These are phyloP conservation scores for Jamesozyma gamospora DNA, from an alignment of 805 yeast genomes.

Conservation along the genomic window DNA sequence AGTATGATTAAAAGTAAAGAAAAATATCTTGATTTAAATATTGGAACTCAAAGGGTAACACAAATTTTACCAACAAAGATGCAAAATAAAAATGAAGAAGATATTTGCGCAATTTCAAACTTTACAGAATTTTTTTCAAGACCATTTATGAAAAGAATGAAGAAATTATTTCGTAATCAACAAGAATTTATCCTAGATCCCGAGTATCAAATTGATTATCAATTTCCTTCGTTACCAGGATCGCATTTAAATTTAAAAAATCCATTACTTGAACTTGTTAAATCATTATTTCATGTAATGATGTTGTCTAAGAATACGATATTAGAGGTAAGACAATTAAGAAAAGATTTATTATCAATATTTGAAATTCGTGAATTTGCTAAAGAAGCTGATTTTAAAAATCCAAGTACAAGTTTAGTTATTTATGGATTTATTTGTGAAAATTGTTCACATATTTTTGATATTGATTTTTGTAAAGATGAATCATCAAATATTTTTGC, in stretches of 20 bases:
- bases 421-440: slow-evolving; percentile 67
- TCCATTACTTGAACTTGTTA: slow-evolving; percentile 74
- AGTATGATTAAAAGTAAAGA: slow-evolving; percentile 49
- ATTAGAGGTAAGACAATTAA: slow-evolving; percentile 62
- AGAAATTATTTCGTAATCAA: slow-evolving; percentile 57
- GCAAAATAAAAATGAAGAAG: slow-evolving; percentile 18
- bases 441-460: slow-evolving; percentile 63
- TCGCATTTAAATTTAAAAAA: slow-evolving; percentile 47
- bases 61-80: slow-evolving; percentile 51
- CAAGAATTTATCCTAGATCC: slow-evolving; percentile 63
- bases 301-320: slow-evolving; percentile 52
- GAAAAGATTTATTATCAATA: slow-evolving; percentile 61
- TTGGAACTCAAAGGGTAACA: slow-evolving; percentile 54
- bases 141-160: slow-evolving; percentile 57
- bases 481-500: slow-evolving; percentile 40
- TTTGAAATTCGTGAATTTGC: slow-evolving; percentile 83
- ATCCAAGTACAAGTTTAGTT: slow-evolving; percentile 64
- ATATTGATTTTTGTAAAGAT: slow-evolving; percentile 75
- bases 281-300: slow-evolving; percentile 62
- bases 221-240: slow-evolving; percentile 72
- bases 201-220: slow-evolving; percentile 52
- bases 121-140: slow-evolving; percentile 48
- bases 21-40: slow-evolving; percentile 17
- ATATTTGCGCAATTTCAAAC: slow-evolving; percentile 34
- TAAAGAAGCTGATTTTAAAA: slow-evolving; percentile 55